Evolutionary conservation across 2,329 filamentous ascomycete genomes (phyloP).

Genomic region (Fusarium lyarnte): DNA sequence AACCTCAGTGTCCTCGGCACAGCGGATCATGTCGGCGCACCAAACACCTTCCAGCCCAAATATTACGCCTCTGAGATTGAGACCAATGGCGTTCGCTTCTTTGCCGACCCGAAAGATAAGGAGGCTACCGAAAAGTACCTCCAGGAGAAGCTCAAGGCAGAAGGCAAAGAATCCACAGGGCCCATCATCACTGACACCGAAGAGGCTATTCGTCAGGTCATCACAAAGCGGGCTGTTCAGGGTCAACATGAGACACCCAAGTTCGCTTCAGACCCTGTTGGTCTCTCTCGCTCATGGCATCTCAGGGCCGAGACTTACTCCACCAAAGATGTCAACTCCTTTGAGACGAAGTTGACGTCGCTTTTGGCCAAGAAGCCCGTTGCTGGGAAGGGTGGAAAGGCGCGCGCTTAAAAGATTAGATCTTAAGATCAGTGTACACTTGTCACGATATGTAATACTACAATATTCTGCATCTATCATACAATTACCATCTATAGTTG

Average conservation of each 20-base stretch:
- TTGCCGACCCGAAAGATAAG: conserved; percentile 39
- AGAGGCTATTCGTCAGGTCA: conserved; percentile 47
- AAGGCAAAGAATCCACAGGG: conserved; percentile 30
- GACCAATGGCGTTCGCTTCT: conserved; percentile 41
- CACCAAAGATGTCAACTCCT: conserved; percentile 47
- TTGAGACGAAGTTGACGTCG: conserved; percentile 53
- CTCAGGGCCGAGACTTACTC: conserved; percentile 51
- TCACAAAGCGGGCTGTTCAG: conserved; percentile 47
- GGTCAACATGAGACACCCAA: conserved; percentile 51
- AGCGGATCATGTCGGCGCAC: conserved; percentile 48
- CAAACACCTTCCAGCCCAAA: conserved; percentile 44
- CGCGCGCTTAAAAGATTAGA: conserved; percentile 37
- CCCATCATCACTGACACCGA: conserved; percentile 48
- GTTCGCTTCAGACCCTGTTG: conserved; percentile 47
- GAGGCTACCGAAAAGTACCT: conserved; percentile 47
- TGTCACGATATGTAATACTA: conserved; percentile 44
- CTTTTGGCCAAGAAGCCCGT: conserved; percentile 41
- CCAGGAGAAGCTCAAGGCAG: conserved; percentile 38
- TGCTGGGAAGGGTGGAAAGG: conserved; percentile 36
- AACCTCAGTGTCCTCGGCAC: conserved; percentile 50
- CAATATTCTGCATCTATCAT: conserved; percentile 36
- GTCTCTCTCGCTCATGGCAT: conserved; percentile 50
- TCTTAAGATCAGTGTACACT: conserved; percentile 41
- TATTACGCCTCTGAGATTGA: conserved; percentile 47
- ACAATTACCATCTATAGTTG: conserved; percentile 44